These are phyloP conservation scores for Exophiala oligosperma DNA, from an alignment of 2,329 filamentous ascomycete species.

Conservation along the genomic window DNA sequence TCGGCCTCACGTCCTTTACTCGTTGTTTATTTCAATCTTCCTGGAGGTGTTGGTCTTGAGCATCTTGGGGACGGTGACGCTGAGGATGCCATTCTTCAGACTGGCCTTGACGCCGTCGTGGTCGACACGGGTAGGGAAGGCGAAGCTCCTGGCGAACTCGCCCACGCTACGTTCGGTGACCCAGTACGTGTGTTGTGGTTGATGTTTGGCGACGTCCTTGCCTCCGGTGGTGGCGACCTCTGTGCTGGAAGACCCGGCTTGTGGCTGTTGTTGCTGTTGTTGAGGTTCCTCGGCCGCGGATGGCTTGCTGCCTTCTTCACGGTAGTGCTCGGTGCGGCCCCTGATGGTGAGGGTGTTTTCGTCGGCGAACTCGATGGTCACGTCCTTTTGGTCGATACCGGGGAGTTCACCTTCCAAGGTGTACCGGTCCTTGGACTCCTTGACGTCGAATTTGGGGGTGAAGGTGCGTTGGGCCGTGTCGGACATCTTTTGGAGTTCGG, in stretches of 20 bases:
- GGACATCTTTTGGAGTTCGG: constrained; percentile 27
- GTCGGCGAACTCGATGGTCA: constrained; percentile 50
- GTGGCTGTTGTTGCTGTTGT: neutral
- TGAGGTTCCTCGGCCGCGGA: neutral
- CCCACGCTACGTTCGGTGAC: constrained; percentile 60
- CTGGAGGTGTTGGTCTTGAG: constrained; percentile 32
- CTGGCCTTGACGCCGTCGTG: constrained; percentile 63
- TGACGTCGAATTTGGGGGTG: constrained; percentile 49
- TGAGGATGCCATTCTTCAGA: constrained; percentile 61
- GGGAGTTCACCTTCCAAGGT: constrained; percentile 52
- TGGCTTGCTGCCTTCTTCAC: constrained; percentile 27
- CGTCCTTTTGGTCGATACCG: constrained; percentile 46
- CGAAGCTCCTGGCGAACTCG: constrained; percentile 60
- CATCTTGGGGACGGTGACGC: constrained; percentile 59
- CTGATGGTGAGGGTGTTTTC: constrained; percentile 48
- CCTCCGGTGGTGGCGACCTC: constrained; percentile 30
- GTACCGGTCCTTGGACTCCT: constrained; percentile 46
- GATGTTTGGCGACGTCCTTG: constrained; percentile 35
- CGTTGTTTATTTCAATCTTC: constrained; percentile 18
- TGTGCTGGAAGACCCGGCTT: constrained; percentile 16
- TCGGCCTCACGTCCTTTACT: constrained; percentile 5
- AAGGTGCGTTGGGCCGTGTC: constrained; percentile 32
- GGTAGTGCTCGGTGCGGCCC: constrained; percentile 42
- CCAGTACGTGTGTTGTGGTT: constrained; percentile 53
- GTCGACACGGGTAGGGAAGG: constrained; percentile 58